Conservation (phyloP, 345 rosid genomes). For the Citrus glauca region DNA sequence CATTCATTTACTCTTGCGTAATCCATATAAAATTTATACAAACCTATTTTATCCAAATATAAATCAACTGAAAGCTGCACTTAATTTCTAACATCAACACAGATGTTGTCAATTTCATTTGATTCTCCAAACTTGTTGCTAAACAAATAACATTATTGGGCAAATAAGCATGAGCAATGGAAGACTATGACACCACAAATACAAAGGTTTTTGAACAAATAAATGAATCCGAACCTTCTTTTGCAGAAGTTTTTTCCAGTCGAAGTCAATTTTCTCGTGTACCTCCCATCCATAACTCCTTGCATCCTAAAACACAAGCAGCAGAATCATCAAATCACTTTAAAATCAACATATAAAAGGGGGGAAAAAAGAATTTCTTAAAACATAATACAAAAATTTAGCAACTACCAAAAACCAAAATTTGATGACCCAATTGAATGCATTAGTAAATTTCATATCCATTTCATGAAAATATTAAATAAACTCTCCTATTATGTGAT, state of each 20-base stretch:
- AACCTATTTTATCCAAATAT: neutral
- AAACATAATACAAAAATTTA: neutral
- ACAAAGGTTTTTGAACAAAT: neutral
- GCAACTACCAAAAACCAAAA: neutral
- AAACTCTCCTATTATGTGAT: neutral
- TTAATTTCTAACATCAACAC: neutral
- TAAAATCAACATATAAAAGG: neutral
- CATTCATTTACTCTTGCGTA: neutral
- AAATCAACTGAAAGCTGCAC: neutral
- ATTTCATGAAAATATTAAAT: neutral
- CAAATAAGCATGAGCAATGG: neutral
- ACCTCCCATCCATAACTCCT: constrained; percentile 95
- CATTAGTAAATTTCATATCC: neutral
- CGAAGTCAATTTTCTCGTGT: constrained; percentile 69
- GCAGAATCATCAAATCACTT: neutral
- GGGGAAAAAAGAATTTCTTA: neutral
- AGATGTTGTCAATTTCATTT: neutral
- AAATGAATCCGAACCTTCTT: constrained; percentile 61
- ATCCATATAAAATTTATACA: neutral
- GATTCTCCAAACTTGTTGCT: neutral
- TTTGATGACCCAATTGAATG: neutral
- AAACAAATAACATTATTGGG: neutral
- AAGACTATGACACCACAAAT: neutral
- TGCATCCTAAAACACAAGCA: constrained; percentile 64
- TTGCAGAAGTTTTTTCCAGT: constrained; percentile 86